Base-by-base conservation (phyloP, 345 rosid species). In the Raphanus raphanistrum region DNA sequence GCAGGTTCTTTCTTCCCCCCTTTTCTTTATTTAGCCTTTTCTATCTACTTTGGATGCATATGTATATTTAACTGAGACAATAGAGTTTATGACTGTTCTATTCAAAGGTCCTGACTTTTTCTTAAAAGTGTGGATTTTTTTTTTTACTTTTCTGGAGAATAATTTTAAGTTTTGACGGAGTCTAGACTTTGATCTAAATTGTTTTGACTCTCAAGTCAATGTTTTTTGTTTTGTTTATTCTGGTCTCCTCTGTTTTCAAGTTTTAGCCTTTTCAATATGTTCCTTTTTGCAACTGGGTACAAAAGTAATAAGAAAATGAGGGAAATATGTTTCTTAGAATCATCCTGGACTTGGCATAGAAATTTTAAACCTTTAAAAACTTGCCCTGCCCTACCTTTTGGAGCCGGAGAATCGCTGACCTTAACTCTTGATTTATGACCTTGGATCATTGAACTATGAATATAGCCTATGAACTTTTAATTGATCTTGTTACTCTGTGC, bases 1-100 rank as follows among this genome's bases (percentile, higher is more conserved):
- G 84, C 98, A 96, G 97, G 98, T 96, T 43, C 25, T 0, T 28
- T 28, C 29, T 28, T 28, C 29, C 29, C 29, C 28, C 29, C 29
- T 28, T 28, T 28, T 28, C 29, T 28, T 28, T 28, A 0, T 28
- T 0, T 28, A 28, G 15, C 50, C 57, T 0, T 8, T 2, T 33
- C 45, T 21, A 38, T 70, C 0, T 61, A 50, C 55, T 50, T 50
- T 50, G 21, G 55, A n/a, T 50, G 55, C 55, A 0, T 50, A n/a
- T 50, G 21, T 21, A 28, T 28, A 28, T 41, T 50, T 45, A 45
- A 45, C 15, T 45, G 6, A 45, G 16, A 45, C 52, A 3, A 3
- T 1, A 50, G 55, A 50, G 21, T 21, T 21, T 50, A 5, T 50
- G 55, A 50, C 55, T 50, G 21, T 50, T 50, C 55, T n/a, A 50